Percentiles rank a stretch among this genome's conserved stretches.
Conservation (phyloP, 2,329 filamentous ascomycete species). For the Stagonosporopsis chrysanthemi region DNA sequence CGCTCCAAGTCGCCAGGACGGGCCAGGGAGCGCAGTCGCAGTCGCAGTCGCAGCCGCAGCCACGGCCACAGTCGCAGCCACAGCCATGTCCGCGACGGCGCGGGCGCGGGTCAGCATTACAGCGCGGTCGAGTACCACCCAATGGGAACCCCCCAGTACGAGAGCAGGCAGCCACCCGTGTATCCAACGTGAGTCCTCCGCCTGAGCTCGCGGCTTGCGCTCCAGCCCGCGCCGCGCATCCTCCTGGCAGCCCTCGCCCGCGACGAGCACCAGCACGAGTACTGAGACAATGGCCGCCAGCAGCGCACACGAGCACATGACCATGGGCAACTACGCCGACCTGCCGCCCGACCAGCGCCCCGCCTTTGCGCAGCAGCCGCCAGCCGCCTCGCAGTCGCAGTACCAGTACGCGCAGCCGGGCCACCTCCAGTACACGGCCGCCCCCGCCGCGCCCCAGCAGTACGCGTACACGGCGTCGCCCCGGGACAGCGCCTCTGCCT, state of each 20-base stretch:
- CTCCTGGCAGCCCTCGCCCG: slow-evolving; percentile 6
- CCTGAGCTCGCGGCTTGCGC: slow-evolving; percentile 4
- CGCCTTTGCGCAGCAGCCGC: slow-evolving; percentile 44
- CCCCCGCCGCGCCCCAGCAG: slow-evolving; percentile 21
- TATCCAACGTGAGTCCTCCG: slow-evolving; percentile 45
- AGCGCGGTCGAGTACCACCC: slow-evolving; percentile 13
- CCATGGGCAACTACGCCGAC: slow-evolving; percentile 55
- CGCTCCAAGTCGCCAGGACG: slow-evolving; percentile 54
- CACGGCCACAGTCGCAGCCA: slow-evolving; percentile 35
- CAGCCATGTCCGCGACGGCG: slow-evolving; percentile 25
- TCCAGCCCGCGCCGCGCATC: slow-evolving; percentile 1
- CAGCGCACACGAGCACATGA: slow-evolving; percentile 37
- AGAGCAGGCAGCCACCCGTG: slow-evolving; percentile 50
- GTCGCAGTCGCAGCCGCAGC: slow-evolving; percentile 39
- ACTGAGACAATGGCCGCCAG: slow-evolving; percentile 46
- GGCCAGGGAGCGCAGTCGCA: slow-evolving; percentile 43
- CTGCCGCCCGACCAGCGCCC: slow-evolving; percentile 55
- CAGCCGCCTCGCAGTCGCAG: slow-evolving; percentile 28
- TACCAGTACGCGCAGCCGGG: slow-evolving; percentile 30
- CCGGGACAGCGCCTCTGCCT: slow-evolving; percentile 32
- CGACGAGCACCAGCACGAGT: slow-evolving; percentile 6
- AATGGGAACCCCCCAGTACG: slow-evolving; percentile 47
- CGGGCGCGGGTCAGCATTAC: slow-evolving; percentile 20
- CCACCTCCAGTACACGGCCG: slow-evolving; percentile 44
- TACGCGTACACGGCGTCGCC: slow-evolving; percentile 40